Evolutionary conservation across 2,329 filamentous ascomycete genomes (phyloP).

Genomic region (Acarospora socialis): DNA sequence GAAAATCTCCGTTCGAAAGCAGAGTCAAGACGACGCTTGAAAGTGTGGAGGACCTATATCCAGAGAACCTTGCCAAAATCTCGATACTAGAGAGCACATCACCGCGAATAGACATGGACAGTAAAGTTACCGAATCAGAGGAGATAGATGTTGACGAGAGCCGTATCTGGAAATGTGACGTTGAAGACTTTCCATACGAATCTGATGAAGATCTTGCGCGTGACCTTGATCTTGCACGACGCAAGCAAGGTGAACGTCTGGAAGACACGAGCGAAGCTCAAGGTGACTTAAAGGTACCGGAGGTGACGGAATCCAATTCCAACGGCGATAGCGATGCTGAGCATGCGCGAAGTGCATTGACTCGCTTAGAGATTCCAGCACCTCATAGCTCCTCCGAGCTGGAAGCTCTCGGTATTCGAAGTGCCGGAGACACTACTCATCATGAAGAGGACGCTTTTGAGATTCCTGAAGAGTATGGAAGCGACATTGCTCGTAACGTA

Average conservation of each 20-base stretch:
- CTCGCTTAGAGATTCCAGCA: slow-evolving; percentile 1
- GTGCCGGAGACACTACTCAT: slow-evolving; percentile 14
- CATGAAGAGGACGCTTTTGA: slow-evolving; percentile 22
- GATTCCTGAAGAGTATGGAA: slow-evolving; percentile 20
- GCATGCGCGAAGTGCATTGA: neutral
- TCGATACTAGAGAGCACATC: slow-evolving; percentile 7
- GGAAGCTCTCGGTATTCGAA: slow-evolving; percentile 18
- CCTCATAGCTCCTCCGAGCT: slow-evolving; percentile 18
- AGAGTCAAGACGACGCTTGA: slow-evolving; percentile 63
- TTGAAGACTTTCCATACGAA: slow-evolving; percentile 25
- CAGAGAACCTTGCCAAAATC: slow-evolving; percentile 39
- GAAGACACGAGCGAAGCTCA: too few species aligned
- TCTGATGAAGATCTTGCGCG: slow-evolving; percentile 29
- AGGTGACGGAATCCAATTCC: neutral
- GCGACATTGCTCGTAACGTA: slow-evolving; percentile 16
- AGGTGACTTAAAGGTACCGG: too few species aligned
- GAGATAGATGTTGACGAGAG: slow-evolving; percentile 50
- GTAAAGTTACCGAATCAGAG: slow-evolving; percentile 10
- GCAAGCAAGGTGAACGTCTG: slow-evolving; percentile 10
- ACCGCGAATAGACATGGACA: slow-evolving; percentile 6
- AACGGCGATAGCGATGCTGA: slow-evolving; percentile 1
- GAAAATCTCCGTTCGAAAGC: slow-evolving; percentile 37
- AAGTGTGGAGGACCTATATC: slow-evolving; percentile 78
- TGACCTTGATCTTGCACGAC: slow-evolving; percentile 21
- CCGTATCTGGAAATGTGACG: slow-evolving; percentile 37